Percentiles rank a stretch among this genome's conserved stretches.
phyloP scores from a whole-genome alignment of 164 flowering plant genomes.

The Akebia trifoliata region DNA sequence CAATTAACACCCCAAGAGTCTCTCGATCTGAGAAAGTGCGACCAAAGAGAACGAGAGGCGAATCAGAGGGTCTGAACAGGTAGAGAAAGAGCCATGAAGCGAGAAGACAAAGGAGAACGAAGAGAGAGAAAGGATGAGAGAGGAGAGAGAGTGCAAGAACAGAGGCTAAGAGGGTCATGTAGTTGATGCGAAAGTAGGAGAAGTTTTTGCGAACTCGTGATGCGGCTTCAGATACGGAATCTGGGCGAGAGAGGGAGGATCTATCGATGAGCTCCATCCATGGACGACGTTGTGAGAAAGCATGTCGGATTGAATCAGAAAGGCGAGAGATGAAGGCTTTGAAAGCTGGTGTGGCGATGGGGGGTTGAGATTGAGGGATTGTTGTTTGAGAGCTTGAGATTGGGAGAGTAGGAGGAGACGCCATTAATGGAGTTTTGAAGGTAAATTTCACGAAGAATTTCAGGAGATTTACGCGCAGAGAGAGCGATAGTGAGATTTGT shows the following conservation, averaged over 20 bases:
- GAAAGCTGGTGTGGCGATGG: conserved; percentile 54
- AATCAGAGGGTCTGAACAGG: conserved; percentile 69
- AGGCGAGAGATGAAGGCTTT: conserved; percentile 50
- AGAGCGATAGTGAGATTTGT: no score
- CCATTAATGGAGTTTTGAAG: conserved; percentile 16
- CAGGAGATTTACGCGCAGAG: no score
- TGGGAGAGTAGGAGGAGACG: conserved; percentile 53
- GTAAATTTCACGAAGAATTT: neutral
- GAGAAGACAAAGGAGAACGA: conserved; percentile 51
- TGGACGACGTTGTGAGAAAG: conserved; percentile 63
- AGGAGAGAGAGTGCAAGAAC: conserved; percentile 59
- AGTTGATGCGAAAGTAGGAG: conserved; percentile 75
- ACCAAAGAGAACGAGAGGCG: conserved; percentile 55
- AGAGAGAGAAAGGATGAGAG: conserved; percentile 61
- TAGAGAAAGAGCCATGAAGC: conserved; percentile 71
- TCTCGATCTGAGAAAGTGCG: conserved; percentile 60
- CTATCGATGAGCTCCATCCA: conserved; percentile 80
- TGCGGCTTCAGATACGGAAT: conserved; percentile 61
- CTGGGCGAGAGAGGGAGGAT: conserved; percentile 55
- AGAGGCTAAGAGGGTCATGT: conserved; percentile 40
- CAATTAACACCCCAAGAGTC: conserved; percentile 39
- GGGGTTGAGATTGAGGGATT: neutral
- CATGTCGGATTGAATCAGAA: conserved; percentile 39
- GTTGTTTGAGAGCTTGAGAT: conserved; percentile 31
- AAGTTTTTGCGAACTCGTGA: conserved; percentile 67